Percentiles rank a stretch among this genome's conserved stretches.
phyloP scores from a whole-genome alignment of 2,329 filamentous ascomycete genomes.

The Orbilia ellipsospora region DNA sequence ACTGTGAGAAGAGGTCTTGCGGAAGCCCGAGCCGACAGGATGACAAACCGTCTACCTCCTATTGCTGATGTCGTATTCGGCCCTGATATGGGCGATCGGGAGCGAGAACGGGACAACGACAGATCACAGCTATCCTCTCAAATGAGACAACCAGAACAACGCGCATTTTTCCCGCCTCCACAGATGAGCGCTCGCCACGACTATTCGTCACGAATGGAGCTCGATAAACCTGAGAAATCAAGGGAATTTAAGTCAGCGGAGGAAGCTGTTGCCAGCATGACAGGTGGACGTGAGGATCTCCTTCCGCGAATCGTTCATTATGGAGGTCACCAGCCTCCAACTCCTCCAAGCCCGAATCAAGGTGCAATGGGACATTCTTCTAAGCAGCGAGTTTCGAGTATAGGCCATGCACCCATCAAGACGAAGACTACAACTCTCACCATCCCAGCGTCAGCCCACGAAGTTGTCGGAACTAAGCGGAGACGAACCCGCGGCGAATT shows the following conservation, averaged over 20 bases:
- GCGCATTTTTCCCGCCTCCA: constrained; percentile 57
- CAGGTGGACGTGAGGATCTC: constrained; percentile 90
- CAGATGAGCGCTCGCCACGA: constrained; percentile 70
- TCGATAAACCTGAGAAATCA: constrained; percentile 70
- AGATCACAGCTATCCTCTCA: constrained; percentile 57
- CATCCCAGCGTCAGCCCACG: constrained; percentile 59
- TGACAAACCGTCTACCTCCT: constrained; percentile 82
- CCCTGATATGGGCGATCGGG: constrained; percentile 72
- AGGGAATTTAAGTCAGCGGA: constrained; percentile 96
- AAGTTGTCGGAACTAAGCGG: constrained; percentile 62
- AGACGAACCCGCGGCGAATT: constrained; percentile 88
- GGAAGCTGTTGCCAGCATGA: constrained; percentile 89
- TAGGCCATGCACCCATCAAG: constrained; percentile 63
- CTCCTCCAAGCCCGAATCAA: constrained; percentile 77
- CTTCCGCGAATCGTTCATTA: constrained; percentile 96
- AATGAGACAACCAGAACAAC: constrained; percentile 52
- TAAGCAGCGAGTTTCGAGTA: constrained; percentile 57
- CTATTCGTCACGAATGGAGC: constrained; percentile 65
- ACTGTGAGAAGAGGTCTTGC: constrained; percentile 76
- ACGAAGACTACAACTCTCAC: constrained; percentile 61
- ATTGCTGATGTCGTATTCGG: constrained; percentile 90
- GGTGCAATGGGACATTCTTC: constrained; percentile 58
- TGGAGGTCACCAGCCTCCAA: constrained; percentile 90
- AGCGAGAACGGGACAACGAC: constrained; percentile 60
- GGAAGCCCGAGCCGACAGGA: constrained; percentile 52